Evolutionary conservation across 768 basidiomycete genomes (phyloP).

Genomic region (Russula sp.): DNA sequence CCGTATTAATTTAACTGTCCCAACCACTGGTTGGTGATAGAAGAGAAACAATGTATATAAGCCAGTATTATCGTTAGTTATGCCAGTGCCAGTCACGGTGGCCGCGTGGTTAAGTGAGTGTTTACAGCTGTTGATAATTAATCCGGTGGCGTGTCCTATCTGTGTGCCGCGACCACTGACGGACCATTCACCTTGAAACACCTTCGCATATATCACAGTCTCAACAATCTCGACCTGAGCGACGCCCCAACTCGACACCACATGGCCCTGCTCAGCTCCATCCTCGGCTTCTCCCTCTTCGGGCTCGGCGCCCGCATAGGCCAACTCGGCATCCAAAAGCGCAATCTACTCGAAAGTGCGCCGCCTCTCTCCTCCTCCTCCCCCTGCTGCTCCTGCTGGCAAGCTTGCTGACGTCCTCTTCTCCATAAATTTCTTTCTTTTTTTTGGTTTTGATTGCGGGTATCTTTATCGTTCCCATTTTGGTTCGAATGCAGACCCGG

Average conservation of each 20-base stretch:
- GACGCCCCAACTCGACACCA: slow-evolving; percentile 8
- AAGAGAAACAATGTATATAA: no score
- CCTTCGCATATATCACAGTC: background rate
- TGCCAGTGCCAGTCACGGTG: no score
- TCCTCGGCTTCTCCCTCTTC: slow-evolving; percentile 74
- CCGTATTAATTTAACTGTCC: no score
- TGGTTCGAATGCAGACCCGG: slow-evolving; percentile 47
- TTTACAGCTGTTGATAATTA: background rate
- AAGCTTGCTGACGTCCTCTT: background rate
- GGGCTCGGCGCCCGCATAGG: slow-evolving; percentile 81
- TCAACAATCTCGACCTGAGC: background rate
- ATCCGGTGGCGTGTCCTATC: background rate
- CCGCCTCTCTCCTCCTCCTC: slow-evolving; percentile 20
- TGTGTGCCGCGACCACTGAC: no score
- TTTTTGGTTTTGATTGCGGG: background rate
- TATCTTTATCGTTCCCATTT: no score
- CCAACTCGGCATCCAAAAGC: slow-evolving; percentile 80
- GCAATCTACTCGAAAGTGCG: slow-evolving; percentile 77
- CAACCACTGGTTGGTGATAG: no score
- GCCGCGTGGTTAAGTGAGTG: background rate
- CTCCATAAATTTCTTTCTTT: background rate
- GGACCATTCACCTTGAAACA: no score
- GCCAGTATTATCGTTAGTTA: no score
- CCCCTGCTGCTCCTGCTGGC: background rate
- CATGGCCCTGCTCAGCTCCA: slow-evolving; percentile 63